Percentiles rank a stretch among this genome's conserved stretches.
These are phyloP conservation scores for Trichophyton equinum DNA, from an alignment of 2,329 filamentous ascomycete genomes.

Conservation along the genomic window DNA sequence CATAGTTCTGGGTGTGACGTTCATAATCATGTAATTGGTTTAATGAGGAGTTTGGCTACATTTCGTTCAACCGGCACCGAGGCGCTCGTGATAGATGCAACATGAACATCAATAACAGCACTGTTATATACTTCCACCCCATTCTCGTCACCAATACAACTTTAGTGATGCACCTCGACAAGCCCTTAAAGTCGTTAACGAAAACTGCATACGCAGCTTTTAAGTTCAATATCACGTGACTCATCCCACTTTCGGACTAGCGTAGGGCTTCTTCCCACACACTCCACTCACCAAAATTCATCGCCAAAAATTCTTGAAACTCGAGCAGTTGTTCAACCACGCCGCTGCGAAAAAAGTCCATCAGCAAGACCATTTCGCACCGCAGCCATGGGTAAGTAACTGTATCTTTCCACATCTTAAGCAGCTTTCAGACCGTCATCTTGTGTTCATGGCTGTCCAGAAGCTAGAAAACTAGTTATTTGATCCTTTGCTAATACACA, in stretches of 20 bases:
- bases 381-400: constrained; percentile 35
- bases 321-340: constrained; percentile 9
- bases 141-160: not conserved
- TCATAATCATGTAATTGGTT: not conserved
- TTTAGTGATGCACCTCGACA: not conserved
- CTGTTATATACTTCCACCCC: not conserved
- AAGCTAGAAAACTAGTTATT: not conserved
- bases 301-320: constrained; percentile 5
- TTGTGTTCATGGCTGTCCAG: not conserved
- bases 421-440: not conserved
- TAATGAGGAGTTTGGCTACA: not conserved
- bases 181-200: not conserved
- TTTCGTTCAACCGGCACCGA: not conserved
- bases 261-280: constrained; percentile 34
- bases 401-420: not conserved
- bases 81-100: not conserved
- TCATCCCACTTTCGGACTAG: constrained; percentile 21
- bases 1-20: too few relatives aligned
- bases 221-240: not conserved
- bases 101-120: not conserved
- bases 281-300: constrained; percentile 11
- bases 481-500: not conserved
- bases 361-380: constrained; percentile 17
- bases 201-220: too few relatives aligned
- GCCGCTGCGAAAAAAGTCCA: constrained; percentile 9